phyloP scores from a whole-genome alignment of 345 rosid species.

The Brassica cretica region DNA sequence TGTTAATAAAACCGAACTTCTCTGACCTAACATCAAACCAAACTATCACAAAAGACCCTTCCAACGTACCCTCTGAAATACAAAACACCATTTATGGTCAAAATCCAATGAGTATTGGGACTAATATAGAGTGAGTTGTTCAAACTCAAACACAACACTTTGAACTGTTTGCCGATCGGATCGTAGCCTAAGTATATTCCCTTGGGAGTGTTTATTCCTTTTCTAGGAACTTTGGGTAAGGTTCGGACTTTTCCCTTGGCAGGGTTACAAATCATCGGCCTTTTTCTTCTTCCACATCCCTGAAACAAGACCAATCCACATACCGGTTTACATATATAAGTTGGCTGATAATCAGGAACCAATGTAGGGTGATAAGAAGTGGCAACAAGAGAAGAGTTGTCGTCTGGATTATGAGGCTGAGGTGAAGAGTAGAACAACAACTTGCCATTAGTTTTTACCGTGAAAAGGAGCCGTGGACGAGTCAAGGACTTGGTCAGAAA shows the following conservation, averaged over 20 bases:
- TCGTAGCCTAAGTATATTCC: background rate
- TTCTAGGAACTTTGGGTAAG: background rate
- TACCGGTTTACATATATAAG: background rate
- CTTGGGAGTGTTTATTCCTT: background rate
- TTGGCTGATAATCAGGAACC: background rate
- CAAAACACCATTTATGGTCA: constrained; percentile 5
- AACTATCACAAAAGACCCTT: background rate
- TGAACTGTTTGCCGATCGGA: background rate
- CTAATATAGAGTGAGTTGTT: no score
- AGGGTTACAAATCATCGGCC: background rate
- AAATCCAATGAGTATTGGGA: background rate
- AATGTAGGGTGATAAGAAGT: background rate
- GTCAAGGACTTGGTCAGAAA: background rate
- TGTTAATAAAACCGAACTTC: background rate
- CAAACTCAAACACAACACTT: background rate
- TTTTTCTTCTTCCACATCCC: background rate
- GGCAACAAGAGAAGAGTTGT: background rate
- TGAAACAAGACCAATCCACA: background rate
- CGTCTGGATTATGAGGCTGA: constrained; percentile 6
- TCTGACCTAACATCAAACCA: background rate
- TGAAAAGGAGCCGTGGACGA: background rate
- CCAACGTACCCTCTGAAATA: background rate
- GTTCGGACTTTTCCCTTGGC: background rate
- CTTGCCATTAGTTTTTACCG: background rate
- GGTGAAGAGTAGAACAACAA: background rate